Evolutionary conservation across 129 eudicot species (phyloP).

Genomic region (Flaveria bidentis): DNA sequence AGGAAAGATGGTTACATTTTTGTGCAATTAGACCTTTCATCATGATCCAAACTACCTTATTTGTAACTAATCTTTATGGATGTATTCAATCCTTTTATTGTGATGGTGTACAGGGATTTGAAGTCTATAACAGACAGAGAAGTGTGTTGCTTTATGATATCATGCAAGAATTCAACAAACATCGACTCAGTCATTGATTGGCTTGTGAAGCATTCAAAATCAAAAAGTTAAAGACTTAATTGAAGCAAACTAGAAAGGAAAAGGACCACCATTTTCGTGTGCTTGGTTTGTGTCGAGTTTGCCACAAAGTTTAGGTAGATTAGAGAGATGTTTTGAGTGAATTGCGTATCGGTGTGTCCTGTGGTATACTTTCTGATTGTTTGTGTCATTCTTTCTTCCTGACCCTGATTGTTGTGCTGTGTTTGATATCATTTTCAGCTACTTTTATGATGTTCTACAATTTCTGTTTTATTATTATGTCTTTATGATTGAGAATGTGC

Average conservation of each 20-base stretch:
- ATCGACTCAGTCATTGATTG: constrained; percentile 56
- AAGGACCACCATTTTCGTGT: constrained; percentile 10
- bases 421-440: not conserved
- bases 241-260: constrained; percentile 9
- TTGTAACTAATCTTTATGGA: constrained; percentile 70
- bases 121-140: constrained; percentile 57
- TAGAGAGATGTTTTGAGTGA: constrained; percentile 30
- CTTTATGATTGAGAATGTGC: too few relatives aligned
- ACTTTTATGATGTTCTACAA: not conserved
- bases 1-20: not conserved
- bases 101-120: constrained; percentile 76
- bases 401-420: constrained; percentile 8
- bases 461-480: not conserved
- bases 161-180: constrained; percentile 59
- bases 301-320: constrained; percentile 10
- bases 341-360: constrained; percentile 28
- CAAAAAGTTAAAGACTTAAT: constrained; percentile 48
- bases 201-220: constrained; percentile 47
- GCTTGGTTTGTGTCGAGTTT: constrained; percentile 31
- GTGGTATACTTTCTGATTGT: constrained; percentile 1
- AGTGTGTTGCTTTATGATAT: constrained; percentile 60
- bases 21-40: not conserved
- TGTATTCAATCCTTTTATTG: constrained; percentile 67
- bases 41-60: not conserved
- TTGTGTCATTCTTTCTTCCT: constrained; percentile 9